Conservation (phyloP, 2,329 filamentous ascomycete species). For the Cryphonectria carpinicola region DNA sequence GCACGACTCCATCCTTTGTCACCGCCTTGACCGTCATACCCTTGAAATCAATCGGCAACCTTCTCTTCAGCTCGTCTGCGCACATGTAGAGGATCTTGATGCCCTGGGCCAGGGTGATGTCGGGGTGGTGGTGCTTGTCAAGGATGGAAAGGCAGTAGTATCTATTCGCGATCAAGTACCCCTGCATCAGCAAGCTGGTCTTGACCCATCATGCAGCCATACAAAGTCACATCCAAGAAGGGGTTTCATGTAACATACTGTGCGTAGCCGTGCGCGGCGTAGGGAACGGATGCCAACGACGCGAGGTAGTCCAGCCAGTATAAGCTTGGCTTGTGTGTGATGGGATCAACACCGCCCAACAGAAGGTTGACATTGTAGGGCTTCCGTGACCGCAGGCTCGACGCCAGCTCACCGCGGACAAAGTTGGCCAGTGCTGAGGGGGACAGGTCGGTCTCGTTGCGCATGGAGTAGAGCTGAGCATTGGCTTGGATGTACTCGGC, state of each 20-base stretch:
- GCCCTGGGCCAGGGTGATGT: slow-evolving; percentile 86
- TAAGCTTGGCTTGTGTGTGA: slow-evolving; percentile 85
- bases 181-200: slow-evolving; percentile 33
- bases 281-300: slow-evolving; percentile 83
- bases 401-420: slow-evolving; percentile 90
- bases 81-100: slow-evolving; percentile 93
- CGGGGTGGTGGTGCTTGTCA: slow-evolving; percentile 97
- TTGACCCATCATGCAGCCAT: neutral
- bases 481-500: slow-evolving; percentile 99
- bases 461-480: slow-evolving; percentile 97
- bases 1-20: slow-evolving; percentile 88
- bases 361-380: slow-evolving; percentile 97
- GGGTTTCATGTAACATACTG: slow-evolving; percentile 64
- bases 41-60: slow-evolving; percentile 98
- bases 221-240: neutral
- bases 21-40: slow-evolving; percentile 93
- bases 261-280: slow-evolving; percentile 96
- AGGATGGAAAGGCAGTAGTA: slow-evolving; percentile 98
- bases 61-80: slow-evolving; percentile 93
- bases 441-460: slow-evolving; percentile 90
- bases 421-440: slow-evolving; percentile 90
- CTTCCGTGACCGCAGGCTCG: slow-evolving; percentile 85
- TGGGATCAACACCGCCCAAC: slow-evolving; percentile 89
- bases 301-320: slow-evolving; percentile 99
- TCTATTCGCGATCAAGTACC: slow-evolving; percentile 44